These are phyloP conservation scores for Chenopodium album DNA, from an alignment of 148 eudicot species.

Conservation along the genomic window DNA sequence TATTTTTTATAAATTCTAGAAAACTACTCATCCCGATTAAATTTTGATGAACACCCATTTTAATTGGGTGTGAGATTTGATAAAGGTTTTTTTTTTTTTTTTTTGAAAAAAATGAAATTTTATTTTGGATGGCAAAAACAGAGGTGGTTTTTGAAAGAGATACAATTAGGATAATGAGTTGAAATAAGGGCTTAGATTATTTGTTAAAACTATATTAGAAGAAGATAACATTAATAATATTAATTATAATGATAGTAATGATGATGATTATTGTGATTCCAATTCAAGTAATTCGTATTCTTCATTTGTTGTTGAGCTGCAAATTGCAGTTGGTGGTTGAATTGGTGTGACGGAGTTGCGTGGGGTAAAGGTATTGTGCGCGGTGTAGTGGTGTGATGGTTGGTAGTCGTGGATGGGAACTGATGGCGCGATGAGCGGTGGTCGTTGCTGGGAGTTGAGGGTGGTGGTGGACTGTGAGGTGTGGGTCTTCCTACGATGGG, in stretches of 20 bases:
- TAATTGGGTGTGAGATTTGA: slow-evolving; percentile 7
- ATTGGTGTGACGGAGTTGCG: too few species aligned
- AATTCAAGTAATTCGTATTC: slow-evolving; percentile 4
- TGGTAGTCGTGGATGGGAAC: too few species aligned
- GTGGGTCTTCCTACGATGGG: too few species aligned
- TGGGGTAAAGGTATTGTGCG: too few species aligned
- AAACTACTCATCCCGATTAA: not conserved
- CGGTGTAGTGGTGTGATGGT: too few species aligned
- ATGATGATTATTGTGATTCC: not conserved
- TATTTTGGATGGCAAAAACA: slow-evolving; percentile 59
- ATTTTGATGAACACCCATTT: slow-evolving; percentile 33
- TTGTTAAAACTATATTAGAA: slow-evolving; percentile 52
- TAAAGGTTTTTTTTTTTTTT: slow-evolving; percentile 12
- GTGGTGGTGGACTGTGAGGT: too few species aligned
- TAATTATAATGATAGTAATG: not conserved
- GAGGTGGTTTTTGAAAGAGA: slow-evolving; percentile 51
- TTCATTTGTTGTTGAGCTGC: not conserved
- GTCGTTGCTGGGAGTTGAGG: too few species aligned
- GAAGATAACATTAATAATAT: slow-evolving; percentile 25
- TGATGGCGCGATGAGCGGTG: too few species aligned
- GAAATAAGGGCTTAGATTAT: slow-evolving; percentile 60
- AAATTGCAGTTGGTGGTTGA: too few species aligned
- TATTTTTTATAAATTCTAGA: not conserved
- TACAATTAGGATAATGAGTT: slow-evolving; percentile 54
- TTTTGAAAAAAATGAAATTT: too few species aligned